phyloP scores from a whole-genome alignment of 805 yeast species.

The Ogataea ganodermae region DNA sequence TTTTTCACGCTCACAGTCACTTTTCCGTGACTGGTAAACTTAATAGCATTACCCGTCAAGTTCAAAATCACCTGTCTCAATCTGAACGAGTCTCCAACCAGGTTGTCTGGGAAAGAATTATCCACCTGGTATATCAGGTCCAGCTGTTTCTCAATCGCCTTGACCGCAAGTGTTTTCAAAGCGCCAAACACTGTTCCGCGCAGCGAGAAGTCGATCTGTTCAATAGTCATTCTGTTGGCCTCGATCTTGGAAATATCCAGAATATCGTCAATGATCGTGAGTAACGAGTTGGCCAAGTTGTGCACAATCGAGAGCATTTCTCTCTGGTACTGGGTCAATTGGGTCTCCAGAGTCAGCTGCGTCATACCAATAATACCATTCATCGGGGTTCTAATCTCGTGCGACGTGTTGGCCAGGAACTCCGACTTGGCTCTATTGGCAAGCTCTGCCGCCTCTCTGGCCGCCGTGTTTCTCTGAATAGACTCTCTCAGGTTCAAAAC shows the following conservation, averaged over 20 bases:
- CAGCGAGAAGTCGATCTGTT: constrained; percentile 81
- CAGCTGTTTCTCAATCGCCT: constrained; percentile 82
- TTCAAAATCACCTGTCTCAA: constrained; percentile 84
- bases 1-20: constrained; percentile 75
- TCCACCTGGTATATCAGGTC: constrained; percentile 81
- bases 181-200: constrained; percentile 91
- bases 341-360: constrained; percentile 84
- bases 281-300: constrained; percentile 79
- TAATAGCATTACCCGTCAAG: constrained; percentile 87
- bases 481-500: constrained; percentile 85
- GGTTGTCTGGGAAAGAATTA: constrained; percentile 82
- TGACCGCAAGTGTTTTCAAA: constrained; percentile 82
- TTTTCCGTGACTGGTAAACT: constrained; percentile 80
- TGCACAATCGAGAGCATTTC: constrained; percentile 91
- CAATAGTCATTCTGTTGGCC: constrained; percentile 92
- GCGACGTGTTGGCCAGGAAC: constrained; percentile 85
- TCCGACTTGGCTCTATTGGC: constrained; percentile 90
- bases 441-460: constrained; percentile 91
- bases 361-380: constrained; percentile 95
- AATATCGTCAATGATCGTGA: constrained; percentile 87
- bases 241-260: constrained; percentile 91
- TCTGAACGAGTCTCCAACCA: constrained; percentile 88
- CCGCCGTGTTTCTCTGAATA: constrained; percentile 88
- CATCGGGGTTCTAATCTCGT: constrained; percentile 88
- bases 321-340: constrained; percentile 85